phyloP scores from a whole-genome alignment of 148 eudicot genomes.

The Cornus florida region DNA sequence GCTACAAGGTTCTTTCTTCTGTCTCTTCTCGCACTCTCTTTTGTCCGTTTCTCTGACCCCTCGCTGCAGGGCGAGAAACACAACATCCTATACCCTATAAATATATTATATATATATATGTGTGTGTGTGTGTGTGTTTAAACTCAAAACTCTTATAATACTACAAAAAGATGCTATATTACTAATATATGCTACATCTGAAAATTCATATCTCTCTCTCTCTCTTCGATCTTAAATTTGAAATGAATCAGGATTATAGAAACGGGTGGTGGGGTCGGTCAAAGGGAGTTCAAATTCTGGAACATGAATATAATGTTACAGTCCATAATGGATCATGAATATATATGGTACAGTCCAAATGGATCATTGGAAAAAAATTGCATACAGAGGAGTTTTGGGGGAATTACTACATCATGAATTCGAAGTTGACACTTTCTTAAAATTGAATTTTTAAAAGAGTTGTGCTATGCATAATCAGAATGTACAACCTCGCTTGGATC shows the following conservation, averaged over 20 bases:
- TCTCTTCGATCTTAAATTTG: not conserved
- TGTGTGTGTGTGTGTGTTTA: not conserved
- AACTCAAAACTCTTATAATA: not conserved
- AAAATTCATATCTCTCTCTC: not conserved
- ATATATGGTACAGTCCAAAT: too few species aligned
- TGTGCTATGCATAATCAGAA: too few species aligned
- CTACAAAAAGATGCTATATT: not conserved
- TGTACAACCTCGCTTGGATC: too few species aligned
- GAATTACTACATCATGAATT: too few species aligned
- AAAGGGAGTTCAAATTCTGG: constrained; percentile 1
- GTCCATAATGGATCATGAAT: not conserved
- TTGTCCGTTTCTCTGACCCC: constrained; percentile 34
- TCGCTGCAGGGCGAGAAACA: constrained; percentile 19
- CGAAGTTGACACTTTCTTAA: too few species aligned
- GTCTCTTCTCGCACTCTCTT: constrained; percentile 43
- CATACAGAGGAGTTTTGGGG: too few species aligned
- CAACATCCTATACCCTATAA: constrained; percentile 2
- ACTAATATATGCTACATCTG: too few species aligned
- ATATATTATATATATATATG: not conserved
- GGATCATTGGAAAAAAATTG: too few species aligned
- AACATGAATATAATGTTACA: not conserved
- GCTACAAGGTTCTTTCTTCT: constrained; percentile 46
- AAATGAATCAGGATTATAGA: not conserved
- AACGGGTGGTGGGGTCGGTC: not conserved
- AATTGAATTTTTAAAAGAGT: too few species aligned